Percentiles rank a stretch among this genome's conserved stretches.
These are phyloP conservation scores for Penicillium crystallinum DNA, from an alignment of 495 filamentous ascomycete species.

Conservation along the genomic window DNA sequence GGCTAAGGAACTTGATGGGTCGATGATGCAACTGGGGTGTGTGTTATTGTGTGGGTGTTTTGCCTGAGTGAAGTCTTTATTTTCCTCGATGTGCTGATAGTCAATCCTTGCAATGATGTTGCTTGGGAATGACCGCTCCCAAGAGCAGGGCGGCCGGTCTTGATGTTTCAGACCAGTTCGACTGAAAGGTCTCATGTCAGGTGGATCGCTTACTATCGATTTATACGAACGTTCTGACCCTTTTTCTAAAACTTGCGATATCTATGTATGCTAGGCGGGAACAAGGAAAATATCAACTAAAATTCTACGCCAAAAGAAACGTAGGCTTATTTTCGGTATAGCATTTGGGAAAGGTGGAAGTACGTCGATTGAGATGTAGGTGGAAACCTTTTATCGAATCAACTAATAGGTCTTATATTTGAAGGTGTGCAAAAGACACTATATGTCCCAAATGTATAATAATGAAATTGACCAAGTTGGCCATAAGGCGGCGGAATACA, in stretches of 20 bases:
- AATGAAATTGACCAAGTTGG: not conserved
- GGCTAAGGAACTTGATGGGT: not conserved
- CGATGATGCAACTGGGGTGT: not conserved
- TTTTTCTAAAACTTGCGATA: not conserved
- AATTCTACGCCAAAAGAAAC: not conserved
- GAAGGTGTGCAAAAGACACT: not conserved
- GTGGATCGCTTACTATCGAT: not conserved
- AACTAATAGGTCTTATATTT: not conserved
- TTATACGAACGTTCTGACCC: not conserved
- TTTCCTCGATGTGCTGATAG: not conserved
- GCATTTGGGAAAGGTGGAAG: not conserved
- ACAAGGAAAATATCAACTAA: not conserved
- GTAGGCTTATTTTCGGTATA: not conserved
- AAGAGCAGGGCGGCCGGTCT: not conserved
- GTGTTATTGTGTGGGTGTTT: not conserved
- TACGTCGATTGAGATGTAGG: not conserved
- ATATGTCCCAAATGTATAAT: not conserved
- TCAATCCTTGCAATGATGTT: not conserved
- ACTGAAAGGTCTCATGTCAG: not conserved
- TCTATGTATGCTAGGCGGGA: not conserved
- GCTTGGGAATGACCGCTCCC: not conserved
- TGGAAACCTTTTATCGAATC: not conserved
- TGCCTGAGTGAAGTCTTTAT: not conserved
- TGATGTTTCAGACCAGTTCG: conserved; percentile 1
- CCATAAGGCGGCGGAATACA: not conserved